Evolutionary conservation across 176 grass and related monocot species (phyloP).

Genomic region (Elaeis guineensis): DNA sequence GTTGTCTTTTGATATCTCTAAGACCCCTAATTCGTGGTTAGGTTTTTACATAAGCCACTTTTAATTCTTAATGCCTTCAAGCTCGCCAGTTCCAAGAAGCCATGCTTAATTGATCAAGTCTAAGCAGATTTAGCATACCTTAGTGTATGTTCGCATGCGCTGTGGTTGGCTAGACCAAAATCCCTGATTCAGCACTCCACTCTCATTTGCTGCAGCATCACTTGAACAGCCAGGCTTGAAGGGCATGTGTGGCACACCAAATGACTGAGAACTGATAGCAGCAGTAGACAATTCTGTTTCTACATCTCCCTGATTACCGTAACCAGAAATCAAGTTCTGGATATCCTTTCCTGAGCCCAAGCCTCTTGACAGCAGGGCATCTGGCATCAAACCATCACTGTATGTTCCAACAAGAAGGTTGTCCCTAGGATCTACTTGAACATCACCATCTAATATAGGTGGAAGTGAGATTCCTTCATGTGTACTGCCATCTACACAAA

Average conservation of each 20-base stretch:
- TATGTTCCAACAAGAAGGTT: conserved; percentile 57
- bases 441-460: conserved; percentile 56
- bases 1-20: too few relatives aligned
- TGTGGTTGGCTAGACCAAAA: conserved; percentile 81
- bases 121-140: conserved; percentile 36
- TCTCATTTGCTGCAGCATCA: conserved; percentile 66
- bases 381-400: conserved; percentile 66
- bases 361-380: conserved; percentile 72
- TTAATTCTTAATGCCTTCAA: too few relatives aligned
- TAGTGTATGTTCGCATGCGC: conserved; percentile 89
- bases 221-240: conserved; percentile 89
- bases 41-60: too few relatives aligned
- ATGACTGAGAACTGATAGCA: conserved; percentile 90
- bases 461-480: conserved; percentile 73
- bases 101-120: too few relatives aligned
- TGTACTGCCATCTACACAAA: conserved; percentile 80
- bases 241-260: conserved; percentile 70
- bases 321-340: conserved; percentile 56
- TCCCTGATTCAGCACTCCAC: conserved; percentile 53
- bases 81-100: too few relatives aligned
- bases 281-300: conserved; percentile 92
- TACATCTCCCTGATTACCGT: conserved; percentile 62
- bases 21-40: too few relatives aligned
- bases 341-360: conserved; percentile 66
- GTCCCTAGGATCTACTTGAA: conserved; percentile 75